Base-by-base conservation (phyloP, 164 flowering plant genomes). In the Nymphaea thermarum region DNA sequence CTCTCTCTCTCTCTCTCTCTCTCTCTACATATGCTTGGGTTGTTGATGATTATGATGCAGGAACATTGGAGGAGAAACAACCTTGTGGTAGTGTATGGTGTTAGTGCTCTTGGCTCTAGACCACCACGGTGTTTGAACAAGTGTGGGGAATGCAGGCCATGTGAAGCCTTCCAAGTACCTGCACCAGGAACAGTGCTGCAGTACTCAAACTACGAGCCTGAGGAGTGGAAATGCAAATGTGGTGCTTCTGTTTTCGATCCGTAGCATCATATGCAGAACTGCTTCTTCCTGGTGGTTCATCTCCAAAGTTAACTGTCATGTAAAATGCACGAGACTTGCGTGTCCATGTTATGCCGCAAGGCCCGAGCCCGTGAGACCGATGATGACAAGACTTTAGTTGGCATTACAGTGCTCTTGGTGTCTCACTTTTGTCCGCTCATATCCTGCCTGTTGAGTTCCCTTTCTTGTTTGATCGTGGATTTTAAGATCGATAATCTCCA, bases 201-300 rank as follows among this genome's bases (percentile, higher is more conserved):
- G 43, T 84, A 76, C 67, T 66, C 90, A 10, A 86, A 86, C 71
- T 86, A 86, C 67, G 80, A 79, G 71, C 88, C 90, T 14, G 90
- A 86, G 65, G 85, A 85, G 41, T 86, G 90, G 90, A 84, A 81
- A 80, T 86, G 90, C 85, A 84, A 78, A 65, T 84, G 90, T 70
- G 85, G 86, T 15, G 3, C 77, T 75, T 63, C 78, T 66, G 71
- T 82, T 71, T 84, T 65, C 79, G 78, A 76, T 67, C 90, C 90
- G 25, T 86, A 67, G 16, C 65, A 62, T 41, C 42, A 62, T 7
- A 10, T 2, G 8, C 57, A 47, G 7, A 4, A 6, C 55, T 47
- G 55, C 55, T 12, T 12, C 12, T 47, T 3, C 12, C 55, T 47
- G 55, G 5, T 47, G 12, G 7, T 47, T 51, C 57, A 51, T 51